Conservation (phyloP, 768 basidiomycete genomes). For the Termitomyces sp. region DNA sequence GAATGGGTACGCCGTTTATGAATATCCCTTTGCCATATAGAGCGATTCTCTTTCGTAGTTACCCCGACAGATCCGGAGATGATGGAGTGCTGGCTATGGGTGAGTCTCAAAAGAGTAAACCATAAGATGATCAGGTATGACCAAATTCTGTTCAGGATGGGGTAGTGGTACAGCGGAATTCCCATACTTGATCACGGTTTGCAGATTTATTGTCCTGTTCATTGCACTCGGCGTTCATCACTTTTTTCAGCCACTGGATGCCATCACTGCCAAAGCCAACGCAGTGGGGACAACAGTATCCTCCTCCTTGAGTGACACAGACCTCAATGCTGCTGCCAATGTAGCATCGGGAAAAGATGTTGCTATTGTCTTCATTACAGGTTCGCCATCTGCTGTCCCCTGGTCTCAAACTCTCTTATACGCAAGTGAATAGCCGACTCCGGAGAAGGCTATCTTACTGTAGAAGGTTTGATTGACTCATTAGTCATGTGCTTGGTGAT, state of each 20-base stretch:
- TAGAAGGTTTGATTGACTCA: slow-evolving; percentile 29
- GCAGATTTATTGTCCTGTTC: slow-evolving; percentile 8
- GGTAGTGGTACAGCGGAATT: slow-evolving; percentile 48
- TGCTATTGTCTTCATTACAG: slow-evolving; percentile 53
- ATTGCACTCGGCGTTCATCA: neutral
- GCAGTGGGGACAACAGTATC: slow-evolving; percentile 38
- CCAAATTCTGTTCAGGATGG: slow-evolving; percentile 30
- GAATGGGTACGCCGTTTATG: slow-evolving; percentile 39
- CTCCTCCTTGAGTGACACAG: slow-evolving; percentile 47
- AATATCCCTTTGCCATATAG: neutral
- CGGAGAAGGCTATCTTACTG: slow-evolving; percentile 42
- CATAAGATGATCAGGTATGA: neutral
- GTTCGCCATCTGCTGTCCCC: slow-evolving; percentile 14
- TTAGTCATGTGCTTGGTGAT: neutral
- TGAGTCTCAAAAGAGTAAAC: slow-evolving; percentile 31
- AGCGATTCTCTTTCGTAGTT: slow-evolving; percentile 20
- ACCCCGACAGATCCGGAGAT: slow-evolving; percentile 50
- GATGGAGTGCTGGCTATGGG: slow-evolving; percentile 63
- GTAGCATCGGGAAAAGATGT: slow-evolving; percentile 44
- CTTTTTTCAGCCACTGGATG: slow-evolving; percentile 33
- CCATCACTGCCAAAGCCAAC: slow-evolving; percentile 39
- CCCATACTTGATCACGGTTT: slow-evolving; percentile 47
- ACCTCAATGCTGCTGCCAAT: slow-evolving; percentile 39
- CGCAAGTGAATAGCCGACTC: slow-evolving; percentile 27
- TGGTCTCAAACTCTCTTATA: neutral